These are phyloP conservation scores for Talaromyces sp. DNA, from an alignment of 2,329 filamentous ascomycete species.

Conservation along the genomic window DNA sequence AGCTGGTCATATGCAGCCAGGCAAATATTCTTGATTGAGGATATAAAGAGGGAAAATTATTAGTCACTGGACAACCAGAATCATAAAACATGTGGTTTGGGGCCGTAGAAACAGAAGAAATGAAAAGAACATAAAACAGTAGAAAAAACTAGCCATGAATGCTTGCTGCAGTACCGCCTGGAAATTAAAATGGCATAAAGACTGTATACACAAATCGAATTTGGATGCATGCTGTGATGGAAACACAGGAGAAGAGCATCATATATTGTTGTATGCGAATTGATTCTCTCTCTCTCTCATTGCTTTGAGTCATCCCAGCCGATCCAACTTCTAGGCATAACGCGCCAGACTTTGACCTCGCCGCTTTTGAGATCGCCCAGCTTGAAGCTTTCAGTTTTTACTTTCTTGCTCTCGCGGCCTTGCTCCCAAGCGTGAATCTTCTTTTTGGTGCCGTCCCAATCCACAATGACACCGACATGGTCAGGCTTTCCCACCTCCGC, in stretches of 20 bases:
- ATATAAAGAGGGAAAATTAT: not conserved
- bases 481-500: slow-evolving; percentile 80
- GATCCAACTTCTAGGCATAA: slow-evolving; percentile 88
- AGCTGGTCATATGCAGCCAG: not conserved
- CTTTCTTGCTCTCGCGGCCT: slow-evolving; percentile 85
- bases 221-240: not conserved
- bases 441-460: slow-evolving; percentile 99
- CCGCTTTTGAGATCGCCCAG: slow-evolving; percentile 86
- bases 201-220: not conserved
- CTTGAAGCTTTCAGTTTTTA: slow-evolving; percentile 90
- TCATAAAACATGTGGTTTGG: not conserved
- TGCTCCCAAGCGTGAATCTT: slow-evolving; percentile 96
- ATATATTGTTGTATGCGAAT: not conserved
- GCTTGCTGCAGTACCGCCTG: not conserved
- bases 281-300: not conserved
- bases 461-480: slow-evolving; percentile 84
- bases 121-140: not conserved
- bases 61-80: not conserved
- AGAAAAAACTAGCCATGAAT: not conserved
- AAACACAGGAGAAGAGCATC: not conserved
- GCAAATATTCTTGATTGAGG: not conserved
- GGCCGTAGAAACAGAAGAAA: not conserved
- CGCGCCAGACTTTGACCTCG: slow-evolving; percentile 94
- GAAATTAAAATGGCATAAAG: not conserved
- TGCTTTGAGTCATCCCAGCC: slow-evolving; percentile 60